These are phyloP conservation scores for Alternaria gaisen DNA, from an alignment of 2,329 filamentous ascomycete genomes.

Conservation along the genomic window DNA sequence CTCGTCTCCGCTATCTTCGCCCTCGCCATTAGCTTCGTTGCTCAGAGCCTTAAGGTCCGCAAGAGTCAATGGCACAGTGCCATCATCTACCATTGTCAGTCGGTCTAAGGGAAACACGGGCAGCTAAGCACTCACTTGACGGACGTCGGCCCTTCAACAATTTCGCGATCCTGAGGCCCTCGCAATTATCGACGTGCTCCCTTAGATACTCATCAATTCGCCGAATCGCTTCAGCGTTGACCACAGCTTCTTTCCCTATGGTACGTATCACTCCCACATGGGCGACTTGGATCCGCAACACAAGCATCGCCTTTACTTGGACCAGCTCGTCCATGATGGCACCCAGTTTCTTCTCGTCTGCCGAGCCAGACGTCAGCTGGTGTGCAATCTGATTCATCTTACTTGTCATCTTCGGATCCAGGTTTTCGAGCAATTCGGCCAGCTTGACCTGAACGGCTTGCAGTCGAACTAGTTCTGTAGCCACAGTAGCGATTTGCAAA, in stretches of 20 bases:
- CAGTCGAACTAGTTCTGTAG: not conserved
- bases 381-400: slow-evolving; percentile 21
- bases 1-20: not conserved
- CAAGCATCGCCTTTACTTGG: slow-evolving; percentile 23
- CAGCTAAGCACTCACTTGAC: not conserved
- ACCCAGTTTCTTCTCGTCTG: slow-evolving; percentile 26
- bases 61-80: not conserved
- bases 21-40: not conserved
- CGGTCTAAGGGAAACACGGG: not conserved
- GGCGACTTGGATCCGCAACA: slow-evolving; percentile 27
- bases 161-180: not conserved
- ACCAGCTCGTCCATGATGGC: slow-evolving; percentile 27
- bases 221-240: slow-evolving; percentile 22
- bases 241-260: slow-evolving; percentile 19
- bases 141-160: not conserved
- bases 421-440: not conserved
- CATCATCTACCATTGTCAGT: not conserved
- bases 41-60: not conserved
- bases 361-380: slow-evolving; percentile 24
- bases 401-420: slow-evolving; percentile 17
- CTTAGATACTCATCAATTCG: slow-evolving; percentile 20
- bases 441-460: not conserved
- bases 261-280: slow-evolving; percentile 26
- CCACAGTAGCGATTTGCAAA: not conserved
- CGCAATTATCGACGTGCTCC: not conserved